Evolutionary conservation across 2,329 filamentous ascomycete species (phyloP).

Genomic region (Fusarium sp.): DNA sequence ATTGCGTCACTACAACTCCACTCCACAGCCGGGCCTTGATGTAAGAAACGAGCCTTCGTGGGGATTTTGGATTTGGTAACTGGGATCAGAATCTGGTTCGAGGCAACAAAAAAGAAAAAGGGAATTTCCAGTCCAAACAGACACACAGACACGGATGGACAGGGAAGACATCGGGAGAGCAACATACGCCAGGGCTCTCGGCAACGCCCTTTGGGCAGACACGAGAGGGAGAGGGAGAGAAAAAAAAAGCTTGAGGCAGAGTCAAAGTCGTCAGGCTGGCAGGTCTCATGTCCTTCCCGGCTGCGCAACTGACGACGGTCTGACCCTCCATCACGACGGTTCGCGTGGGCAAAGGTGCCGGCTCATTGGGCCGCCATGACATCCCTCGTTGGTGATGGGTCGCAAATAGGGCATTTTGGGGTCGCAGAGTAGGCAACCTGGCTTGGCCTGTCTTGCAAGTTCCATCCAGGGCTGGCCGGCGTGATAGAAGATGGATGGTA

Average conservation of each 20-base stretch:
- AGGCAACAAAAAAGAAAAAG: not conserved
- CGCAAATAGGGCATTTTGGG: constrained; percentile 22
- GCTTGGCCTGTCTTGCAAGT: constrained; percentile 10
- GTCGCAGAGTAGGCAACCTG: constrained; percentile 33
- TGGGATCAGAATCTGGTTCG: constrained; percentile 17
- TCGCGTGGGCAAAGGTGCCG: constrained; percentile 39
- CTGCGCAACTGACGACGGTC: constrained; percentile 34
- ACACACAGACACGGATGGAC: not conserved
- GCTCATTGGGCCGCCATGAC: constrained; percentile 45
- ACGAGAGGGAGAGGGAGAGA: not conserved
- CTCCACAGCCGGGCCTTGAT: constrained; percentile 33
- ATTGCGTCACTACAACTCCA: constrained; percentile 47
- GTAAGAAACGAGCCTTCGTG: constrained; percentile 29
- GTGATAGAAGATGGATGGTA: constrained; percentile 10
- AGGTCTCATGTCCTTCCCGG: constrained; percentile 44
- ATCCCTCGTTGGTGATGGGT: constrained; percentile 33
- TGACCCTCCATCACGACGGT: constrained; percentile 43
- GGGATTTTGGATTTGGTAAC: not conserved
- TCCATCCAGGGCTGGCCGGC: constrained; percentile 7
- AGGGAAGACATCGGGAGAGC: not conserved
- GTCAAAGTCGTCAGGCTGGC: constrained; percentile 35
- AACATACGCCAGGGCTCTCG: constrained; percentile 12
- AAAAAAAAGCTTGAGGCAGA: constrained; percentile 12
- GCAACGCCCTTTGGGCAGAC: constrained; percentile 32
- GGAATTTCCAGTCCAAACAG: constrained; percentile 5